Evolutionary conservation across 225 moss, liverwort and hornwort species (phyloP).

Genomic region (Antitrichia curtipendula): DNA sequence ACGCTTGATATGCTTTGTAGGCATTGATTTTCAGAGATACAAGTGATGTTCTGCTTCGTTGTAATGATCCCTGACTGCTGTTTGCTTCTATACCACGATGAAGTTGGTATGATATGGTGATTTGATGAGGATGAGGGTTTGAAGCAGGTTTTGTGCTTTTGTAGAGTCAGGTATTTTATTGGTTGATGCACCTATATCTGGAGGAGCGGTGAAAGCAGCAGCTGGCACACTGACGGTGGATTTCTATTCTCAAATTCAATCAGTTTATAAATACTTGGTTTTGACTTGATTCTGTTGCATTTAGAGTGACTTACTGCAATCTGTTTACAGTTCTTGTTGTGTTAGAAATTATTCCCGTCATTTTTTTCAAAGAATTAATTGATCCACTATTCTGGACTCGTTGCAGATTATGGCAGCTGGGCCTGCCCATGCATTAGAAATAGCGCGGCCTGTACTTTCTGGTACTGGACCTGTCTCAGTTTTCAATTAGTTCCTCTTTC

Average conservation of each 20-base stretch:
- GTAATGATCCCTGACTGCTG: not conserved
- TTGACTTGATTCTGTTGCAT: not conserved
- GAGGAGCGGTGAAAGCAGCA: slow-evolving; percentile 33
- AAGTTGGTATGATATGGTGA: not conserved
- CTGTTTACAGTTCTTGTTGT: not conserved
- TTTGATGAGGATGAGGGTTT: not conserved
- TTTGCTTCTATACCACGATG: not conserved
- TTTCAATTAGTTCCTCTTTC: not conserved
- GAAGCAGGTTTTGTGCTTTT: not conserved
- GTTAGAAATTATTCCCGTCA: not conserved
- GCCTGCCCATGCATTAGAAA: slow-evolving; percentile 9
- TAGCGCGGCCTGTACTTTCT: slow-evolving; percentile 28
- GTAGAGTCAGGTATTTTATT: slow-evolving; percentile 22
- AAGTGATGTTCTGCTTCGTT: not conserved
- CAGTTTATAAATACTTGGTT: not conserved
- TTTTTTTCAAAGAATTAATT: not conserved
- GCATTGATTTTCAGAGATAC: not conserved
- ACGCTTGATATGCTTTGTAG: not conserved
- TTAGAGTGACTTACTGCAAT: not conserved
- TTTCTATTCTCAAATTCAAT: not conserved
- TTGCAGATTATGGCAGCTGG: slow-evolving; percentile 47
- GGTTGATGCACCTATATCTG: slow-evolving; percentile 64
- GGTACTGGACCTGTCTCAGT: not conserved
- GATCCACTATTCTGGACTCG: not conserved
- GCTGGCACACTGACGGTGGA: slow-evolving; percentile 45